These are phyloP conservation scores for Phanerodontia chrysosporium DNA, from an alignment of 768 basidiomycete genomes.

Conservation along the genomic window DNA sequence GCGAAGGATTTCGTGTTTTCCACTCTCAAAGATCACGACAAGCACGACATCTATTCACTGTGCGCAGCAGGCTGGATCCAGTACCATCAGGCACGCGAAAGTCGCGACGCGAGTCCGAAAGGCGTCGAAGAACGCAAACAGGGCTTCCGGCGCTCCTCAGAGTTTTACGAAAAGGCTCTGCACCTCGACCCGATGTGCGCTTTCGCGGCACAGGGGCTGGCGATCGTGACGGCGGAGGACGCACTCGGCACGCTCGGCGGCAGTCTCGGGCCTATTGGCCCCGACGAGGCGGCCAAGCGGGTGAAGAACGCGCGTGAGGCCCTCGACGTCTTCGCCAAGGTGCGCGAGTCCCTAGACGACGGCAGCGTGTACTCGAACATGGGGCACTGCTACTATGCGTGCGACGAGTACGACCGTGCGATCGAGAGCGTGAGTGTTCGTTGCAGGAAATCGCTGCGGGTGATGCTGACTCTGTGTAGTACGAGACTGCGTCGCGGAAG, in stretches of 20 bases:
- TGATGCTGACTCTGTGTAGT: conserved; percentile 44
- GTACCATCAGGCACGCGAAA: conserved; percentile 85
- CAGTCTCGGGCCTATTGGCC: conserved; percentile 33
- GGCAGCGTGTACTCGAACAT: conserved; percentile 94
- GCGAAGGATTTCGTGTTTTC: conserved; percentile 89
- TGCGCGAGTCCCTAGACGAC: conserved; percentile 78
- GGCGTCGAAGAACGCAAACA: conserved; percentile 67
- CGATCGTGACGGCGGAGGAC: conserved; percentile 92
- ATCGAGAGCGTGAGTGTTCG: conserved; percentile 81
- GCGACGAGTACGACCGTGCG: conserved; percentile 93
- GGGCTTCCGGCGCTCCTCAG: conserved; percentile 77
- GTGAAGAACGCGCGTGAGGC: conserved; percentile 81
- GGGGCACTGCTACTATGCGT: conserved; percentile 90
- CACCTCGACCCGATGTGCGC: conserved; percentile 81
- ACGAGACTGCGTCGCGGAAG: conserved; percentile 83
- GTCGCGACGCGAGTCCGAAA: conserved; percentile 54
- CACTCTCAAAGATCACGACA: conserved; percentile 82
- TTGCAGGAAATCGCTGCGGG: neutral
- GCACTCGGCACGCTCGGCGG: conserved; percentile 68
- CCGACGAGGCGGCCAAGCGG: conserved; percentile 63
- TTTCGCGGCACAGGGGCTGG: conserved; percentile 92
- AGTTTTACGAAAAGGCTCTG: conserved; percentile 91
- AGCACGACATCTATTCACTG: conserved; percentile 86
- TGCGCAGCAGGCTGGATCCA: conserved; percentile 86
- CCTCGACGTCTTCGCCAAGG: conserved; percentile 83